Percentiles rank a stretch among this genome's conserved stretches.
These are phyloP conservation scores for Rhodotorula sp. DNA, from an alignment of 1,284 basidiomycete species.

Conservation along the genomic window DNA sequence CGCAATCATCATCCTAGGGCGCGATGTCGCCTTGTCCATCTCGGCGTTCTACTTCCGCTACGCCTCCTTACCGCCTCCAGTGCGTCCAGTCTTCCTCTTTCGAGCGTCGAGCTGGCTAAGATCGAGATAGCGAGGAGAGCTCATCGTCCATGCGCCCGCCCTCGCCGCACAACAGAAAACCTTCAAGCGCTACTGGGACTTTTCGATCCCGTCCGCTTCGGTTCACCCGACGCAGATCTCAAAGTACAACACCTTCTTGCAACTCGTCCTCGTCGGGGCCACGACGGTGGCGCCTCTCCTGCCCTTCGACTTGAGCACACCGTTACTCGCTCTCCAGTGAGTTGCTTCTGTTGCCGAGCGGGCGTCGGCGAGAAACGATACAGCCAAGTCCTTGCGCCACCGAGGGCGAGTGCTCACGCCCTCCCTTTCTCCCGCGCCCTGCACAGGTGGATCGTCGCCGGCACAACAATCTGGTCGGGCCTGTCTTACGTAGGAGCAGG, in stretches of 20 bases:
- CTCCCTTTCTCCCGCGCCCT: no score
- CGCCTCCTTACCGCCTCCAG: slow-evolving; percentile 79
- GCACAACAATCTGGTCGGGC: slow-evolving; percentile 89
- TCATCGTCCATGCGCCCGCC: not conserved
- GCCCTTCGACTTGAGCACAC: slow-evolving; percentile 59
- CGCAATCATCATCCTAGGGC: slow-evolving; percentile 79
- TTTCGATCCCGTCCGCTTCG: slow-evolving; percentile 88
- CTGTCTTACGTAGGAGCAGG: slow-evolving; percentile 71
- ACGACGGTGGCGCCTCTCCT: slow-evolving; percentile 82
- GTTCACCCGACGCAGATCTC: slow-evolving; percentile 53
- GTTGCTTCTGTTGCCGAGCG: slow-evolving; percentile 44
- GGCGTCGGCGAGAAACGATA: not conserved
- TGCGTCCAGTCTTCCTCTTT: slow-evolving; percentile 52
- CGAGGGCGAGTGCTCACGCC: not conserved
- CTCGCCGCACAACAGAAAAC: slow-evolving; percentile 66
- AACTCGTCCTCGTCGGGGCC: slow-evolving; percentile 82
- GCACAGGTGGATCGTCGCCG: slow-evolving; percentile 73
- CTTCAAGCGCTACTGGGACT: slow-evolving; percentile 86
- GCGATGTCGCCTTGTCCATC: slow-evolving; percentile 81
- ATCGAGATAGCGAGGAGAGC: no score
- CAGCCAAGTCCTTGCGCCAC: no score
- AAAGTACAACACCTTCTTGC: slow-evolving; percentile 88
- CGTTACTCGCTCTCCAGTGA: slow-evolving; percentile 65
- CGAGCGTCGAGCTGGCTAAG: not conserved
- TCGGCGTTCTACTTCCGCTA: slow-evolving; percentile 94